Base-by-base conservation (phyloP, 2,329 filamentous ascomycete species). In the Venturia oleaginea region DNA sequence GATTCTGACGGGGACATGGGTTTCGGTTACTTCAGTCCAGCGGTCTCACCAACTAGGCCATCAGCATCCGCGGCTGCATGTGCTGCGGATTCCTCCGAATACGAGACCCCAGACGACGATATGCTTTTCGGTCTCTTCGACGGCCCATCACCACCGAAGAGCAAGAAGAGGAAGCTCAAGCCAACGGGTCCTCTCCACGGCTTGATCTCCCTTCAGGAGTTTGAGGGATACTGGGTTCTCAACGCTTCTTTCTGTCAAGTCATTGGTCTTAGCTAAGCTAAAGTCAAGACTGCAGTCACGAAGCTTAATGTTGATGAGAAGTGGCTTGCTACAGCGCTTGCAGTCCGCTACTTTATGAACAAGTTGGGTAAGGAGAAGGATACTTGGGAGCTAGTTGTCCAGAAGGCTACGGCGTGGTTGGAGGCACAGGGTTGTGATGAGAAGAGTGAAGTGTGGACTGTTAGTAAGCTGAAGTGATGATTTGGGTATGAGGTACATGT, bases 321-420 rank as follows among this genome's bases (percentile, higher is more conserved):
- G 24, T 65, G 65, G 0, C 65, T 74, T 22, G 71, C 71, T 1
- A 80, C 80, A 0, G 72, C 72, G 0, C 62, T 83, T 34, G 81
- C 79, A 1, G 64, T 86, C 8, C 75, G 72, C 1, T 83, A 76
- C 65, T 71, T 89, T 66, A 78, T 83, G 69, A 71, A 62, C 48
- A 79, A 76, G 64, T 68, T 84, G 65, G 68, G 42, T 0, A 73
- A 67, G 0, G 76, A 83, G 61, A 74, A 76, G 70, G 86, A 85
- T 2, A 78, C 79, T 7, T 90, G 86, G 86, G 85, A 86, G 67
- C 76, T 89, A 77, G 74, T 89, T 46, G 83, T 81, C 19, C 80
- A 82, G 11, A 88, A 88, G 77, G 85, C 83, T 0, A 77, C 75
- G 69, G 69, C 59, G 0, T 88, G 83, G 83, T 63, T 86, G 57